phyloP scores from a whole-genome alignment of 768 basidiomycete genomes.

The Tricholoma hemisulphureum region DNA sequence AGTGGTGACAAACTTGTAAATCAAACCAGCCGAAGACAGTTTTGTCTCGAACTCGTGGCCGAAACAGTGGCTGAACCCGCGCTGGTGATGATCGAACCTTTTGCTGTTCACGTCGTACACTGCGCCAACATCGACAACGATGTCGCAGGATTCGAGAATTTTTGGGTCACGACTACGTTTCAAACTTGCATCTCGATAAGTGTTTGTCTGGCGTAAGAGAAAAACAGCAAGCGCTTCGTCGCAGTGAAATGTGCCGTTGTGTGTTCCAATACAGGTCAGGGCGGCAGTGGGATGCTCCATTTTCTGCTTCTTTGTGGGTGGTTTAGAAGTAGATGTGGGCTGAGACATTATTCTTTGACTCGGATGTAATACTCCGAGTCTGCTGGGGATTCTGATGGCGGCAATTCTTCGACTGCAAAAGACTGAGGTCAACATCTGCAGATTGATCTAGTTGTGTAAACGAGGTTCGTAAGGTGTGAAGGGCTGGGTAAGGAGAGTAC shows the following conservation, averaged over 20 bases:
- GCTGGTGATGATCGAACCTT: conserved; percentile 95
- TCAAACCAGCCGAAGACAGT: conserved; percentile 86
- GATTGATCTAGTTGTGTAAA: not conserved
- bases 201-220: conserved; percentile 73
- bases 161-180: conserved; percentile 74
- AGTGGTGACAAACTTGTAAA: conserved; percentile 77
- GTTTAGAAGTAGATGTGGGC: conserved; percentile 15
- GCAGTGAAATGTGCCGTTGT: conserved; percentile 95
- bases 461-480: not conserved
- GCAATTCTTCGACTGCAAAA: not conserved
- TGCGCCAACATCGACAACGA: conserved; percentile 96
- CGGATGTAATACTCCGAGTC: not conserved
- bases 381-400: not conserved
- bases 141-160: conserved; percentile 76
- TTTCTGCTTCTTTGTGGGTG: conserved; percentile 39
- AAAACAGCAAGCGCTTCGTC: conserved; percentile 96
- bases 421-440: not conserved
- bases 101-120: conserved; percentile 78
- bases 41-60: conserved; percentile 87
- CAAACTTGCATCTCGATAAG: conserved; percentile 72
- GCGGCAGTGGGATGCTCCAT: conserved; percentile 30
- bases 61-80: conserved; percentile 88
- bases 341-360: conserved; percentile 12
- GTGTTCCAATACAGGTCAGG: conserved; percentile 70
- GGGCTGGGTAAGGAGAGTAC: not conserved